Evolutionary conservation across 129 eudicot species (phyloP), one percentile per base, ranked within the genome.

Genomic region (Silybum marianum): DNA sequence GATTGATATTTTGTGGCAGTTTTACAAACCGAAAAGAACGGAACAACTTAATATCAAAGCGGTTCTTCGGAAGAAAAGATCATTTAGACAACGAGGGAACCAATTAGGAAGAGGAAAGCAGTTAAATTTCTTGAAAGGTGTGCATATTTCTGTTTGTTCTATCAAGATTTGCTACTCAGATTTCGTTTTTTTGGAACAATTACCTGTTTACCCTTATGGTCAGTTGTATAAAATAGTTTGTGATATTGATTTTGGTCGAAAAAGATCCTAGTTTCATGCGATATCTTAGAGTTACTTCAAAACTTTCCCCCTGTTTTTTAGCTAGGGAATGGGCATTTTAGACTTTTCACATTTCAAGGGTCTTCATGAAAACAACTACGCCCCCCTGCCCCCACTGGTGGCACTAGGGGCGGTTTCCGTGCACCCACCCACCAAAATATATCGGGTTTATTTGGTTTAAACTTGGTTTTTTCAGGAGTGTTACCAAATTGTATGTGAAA

Each of bases 1-100:
- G 10, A 36, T 26, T 84, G 63, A 14, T 77, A 1, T 71, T 76
- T 78, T 16, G 51, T 83, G 71, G 73, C 90, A 93, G 98, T 81
- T 77, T 79, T 88, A 91, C 84, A 90, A 93, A 87, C 91, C 84
- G 13, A 91, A 84, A 80, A 85, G 75, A 88, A 62, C 82, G 12
- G 92, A 88, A 73, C 84, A 88, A 42, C 82, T 89, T n/a, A 75
- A 85, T 69, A 80, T 87, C 8, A 89, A 88, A 42, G 69, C 87
- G 11, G 83, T 90, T 74, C 77, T 90, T 25, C 91, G 98, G 22
- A 95, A 95, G 91, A 95, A 95, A 78, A 84, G 97, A 79, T 89
- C 98, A 7, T 88, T 89, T 65, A 95, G 92, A 72, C 87, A 93
- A 36, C 93, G 80, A 30, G 89, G 89, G 73, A 89, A 74, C 79